phyloP scores from a whole-genome alignment of 192 early-diverging fungal genomes.

The Mycoemilia scoparia region DNA sequence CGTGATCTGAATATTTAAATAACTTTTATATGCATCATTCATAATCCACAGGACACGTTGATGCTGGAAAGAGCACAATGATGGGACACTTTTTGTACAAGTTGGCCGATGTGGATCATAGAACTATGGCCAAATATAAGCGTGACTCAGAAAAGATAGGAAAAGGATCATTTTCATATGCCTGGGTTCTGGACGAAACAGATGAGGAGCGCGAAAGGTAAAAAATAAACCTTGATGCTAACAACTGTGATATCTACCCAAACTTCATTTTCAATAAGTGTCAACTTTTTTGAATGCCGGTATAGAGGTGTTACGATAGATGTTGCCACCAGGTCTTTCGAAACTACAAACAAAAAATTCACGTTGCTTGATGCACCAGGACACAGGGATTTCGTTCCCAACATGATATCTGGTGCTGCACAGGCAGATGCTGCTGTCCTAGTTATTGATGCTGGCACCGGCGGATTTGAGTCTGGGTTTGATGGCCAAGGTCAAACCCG shows the following conservation, averaged over 20 bases:
- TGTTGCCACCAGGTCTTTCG: constrained; percentile 76
- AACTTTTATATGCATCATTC: too few species aligned
- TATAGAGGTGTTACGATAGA: constrained; percentile 90
- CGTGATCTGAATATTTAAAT: too few species aligned
- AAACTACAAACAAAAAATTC: constrained; percentile 56
- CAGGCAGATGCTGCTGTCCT: constrained; percentile 89
- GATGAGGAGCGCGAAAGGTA: constrained; percentile 86
- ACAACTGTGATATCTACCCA: not conserved
- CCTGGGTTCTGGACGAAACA: constrained; percentile 95
- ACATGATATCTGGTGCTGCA: constrained; percentile 90
- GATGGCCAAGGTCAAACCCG: constrained; percentile 86
- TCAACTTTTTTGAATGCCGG: too few species aligned
- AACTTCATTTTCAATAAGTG: not conserved
- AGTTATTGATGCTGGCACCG: constrained; percentile 72
- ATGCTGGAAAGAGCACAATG: constrained; percentile 90
- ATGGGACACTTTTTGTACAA: constrained; percentile 90
- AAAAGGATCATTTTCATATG: constrained; percentile 89
- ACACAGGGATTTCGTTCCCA: constrained; percentile 97
- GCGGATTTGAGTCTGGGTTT: constrained; percentile 94
- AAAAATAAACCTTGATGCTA: constrained; percentile 19
- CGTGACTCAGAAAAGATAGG: constrained; percentile 81
- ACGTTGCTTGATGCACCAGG: constrained; percentile 93
- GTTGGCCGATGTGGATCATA: constrained; percentile 75
- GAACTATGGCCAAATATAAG: constrained; percentile 72
- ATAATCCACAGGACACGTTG: constrained; percentile 93